A percentile compares a stretch with the other conserved stretches of the same genome.
phyloP scores from a whole-genome alignment of 2,329 filamentous ascomycete genomes.

The Lomentospora prolificans region DNA sequence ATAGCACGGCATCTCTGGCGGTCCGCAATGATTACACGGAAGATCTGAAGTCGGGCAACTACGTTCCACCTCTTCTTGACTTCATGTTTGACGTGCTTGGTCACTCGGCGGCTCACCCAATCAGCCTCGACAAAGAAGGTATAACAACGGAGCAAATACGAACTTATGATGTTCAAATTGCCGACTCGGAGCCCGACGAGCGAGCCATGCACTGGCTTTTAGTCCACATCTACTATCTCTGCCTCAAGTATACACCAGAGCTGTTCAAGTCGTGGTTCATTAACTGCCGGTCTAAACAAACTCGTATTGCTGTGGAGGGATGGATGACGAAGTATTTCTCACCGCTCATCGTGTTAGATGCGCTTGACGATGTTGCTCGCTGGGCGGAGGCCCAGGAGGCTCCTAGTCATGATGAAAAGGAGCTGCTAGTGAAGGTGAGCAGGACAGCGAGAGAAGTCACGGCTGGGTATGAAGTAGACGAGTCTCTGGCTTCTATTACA shows the following conservation, averaged over 20 bases:
- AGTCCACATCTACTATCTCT: conserved; percentile 76
- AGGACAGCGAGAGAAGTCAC: conserved; percentile 64
- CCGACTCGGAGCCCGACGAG: conserved; percentile 51
- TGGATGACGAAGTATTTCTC: conserved; percentile 87
- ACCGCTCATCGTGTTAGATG: conserved; percentile 54
- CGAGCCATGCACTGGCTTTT: conserved; percentile 75
- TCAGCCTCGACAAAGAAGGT: conserved; percentile 61
- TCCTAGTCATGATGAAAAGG: conserved; percentile 40
- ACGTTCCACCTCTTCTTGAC: conserved; percentile 58
- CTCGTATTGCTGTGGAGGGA: conserved; percentile 63
- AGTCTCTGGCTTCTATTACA: conserved; percentile 72
- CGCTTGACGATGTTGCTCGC: conserved; percentile 54
- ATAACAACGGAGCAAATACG: conserved; percentile 49
- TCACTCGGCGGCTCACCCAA: conserved; percentile 60
- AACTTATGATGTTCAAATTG: conserved; percentile 40
- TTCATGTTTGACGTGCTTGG: conserved; percentile 81
- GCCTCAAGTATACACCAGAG: conserved; percentile 65
- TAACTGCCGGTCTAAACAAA: conserved; percentile 70
- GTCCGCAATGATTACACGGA: conserved; percentile 74
- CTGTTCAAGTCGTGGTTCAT: conserved; percentile 80
- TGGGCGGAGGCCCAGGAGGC: conserved; percentile 52
- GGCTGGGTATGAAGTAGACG: conserved; percentile 80
- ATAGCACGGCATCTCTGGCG: conserved; percentile 66
- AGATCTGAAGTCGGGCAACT: conserved; percentile 64
- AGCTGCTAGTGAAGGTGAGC: conserved; percentile 60